Conservation (phyloP, 2,329 filamentous ascomycete genomes). For the Trichoderma polysporum region DNA sequence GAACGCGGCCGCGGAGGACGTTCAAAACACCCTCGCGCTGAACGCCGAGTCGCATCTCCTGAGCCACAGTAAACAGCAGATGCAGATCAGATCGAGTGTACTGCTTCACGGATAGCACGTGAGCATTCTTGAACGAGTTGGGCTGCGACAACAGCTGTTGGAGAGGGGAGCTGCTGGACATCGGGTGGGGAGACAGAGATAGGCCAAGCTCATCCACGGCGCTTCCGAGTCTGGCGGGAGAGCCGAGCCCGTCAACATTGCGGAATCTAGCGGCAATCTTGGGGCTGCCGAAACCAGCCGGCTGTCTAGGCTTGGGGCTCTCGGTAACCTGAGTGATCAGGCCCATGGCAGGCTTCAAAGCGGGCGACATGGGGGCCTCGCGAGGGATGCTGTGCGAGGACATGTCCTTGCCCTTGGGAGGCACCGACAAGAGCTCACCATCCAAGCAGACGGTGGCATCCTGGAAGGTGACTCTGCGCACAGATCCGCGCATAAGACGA, state of each 20-base stretch:
- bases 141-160: conserved; percentile 68
- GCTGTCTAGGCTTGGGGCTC: conserved; percentile 37
- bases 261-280: conserved; percentile 35
- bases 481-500: conserved; percentile 64
- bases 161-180: conserved; percentile 62
- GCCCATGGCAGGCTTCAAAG: conserved; percentile 51
- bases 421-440: conserved; percentile 56
- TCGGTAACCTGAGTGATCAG: conserved; percentile 38
- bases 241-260: conserved; percentile 29
- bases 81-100: conserved; percentile 87
- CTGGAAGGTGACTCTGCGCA: conserved; percentile 75
- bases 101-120: conserved; percentile 89
- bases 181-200: conserved; percentile 49
- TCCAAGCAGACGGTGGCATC: conserved; percentile 74
- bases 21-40: conserved; percentile 88
- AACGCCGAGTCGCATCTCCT: conserved; percentile 95
- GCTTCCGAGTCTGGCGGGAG: conserved; percentile 27
- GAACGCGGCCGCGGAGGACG: conserved; percentile 78
- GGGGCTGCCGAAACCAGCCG: conserved; percentile 28
- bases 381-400: conserved; percentile 60
- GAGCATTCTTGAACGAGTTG: conserved; percentile 84
- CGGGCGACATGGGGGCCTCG: conserved; percentile 52
- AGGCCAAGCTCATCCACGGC: conserved; percentile 48
- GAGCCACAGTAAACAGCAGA: conserved; percentile 90
- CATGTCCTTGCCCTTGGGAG: conserved; percentile 69